A percentile compares a stretch with the other conserved stretches of the same genome.
Evolutionary conservation across 2,329 filamentous ascomycete species (phyloP).

Genomic region (Podosphaera leucotricha): DNA sequence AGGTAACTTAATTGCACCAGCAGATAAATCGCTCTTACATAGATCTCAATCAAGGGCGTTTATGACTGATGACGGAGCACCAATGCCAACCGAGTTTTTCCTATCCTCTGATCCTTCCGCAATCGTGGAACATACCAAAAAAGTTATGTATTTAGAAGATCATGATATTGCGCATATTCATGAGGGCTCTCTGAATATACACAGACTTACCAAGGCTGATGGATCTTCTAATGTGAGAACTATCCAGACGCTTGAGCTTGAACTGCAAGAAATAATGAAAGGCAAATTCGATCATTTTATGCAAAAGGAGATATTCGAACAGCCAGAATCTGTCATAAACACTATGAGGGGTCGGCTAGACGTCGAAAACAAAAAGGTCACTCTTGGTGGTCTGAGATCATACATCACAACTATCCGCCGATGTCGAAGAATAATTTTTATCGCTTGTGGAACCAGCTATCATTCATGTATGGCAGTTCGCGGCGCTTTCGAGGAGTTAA

Average conservation of each 20-base stretch:
- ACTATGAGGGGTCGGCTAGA: conserved; percentile 98
- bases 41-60: conserved; percentile 96
- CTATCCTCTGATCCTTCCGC: conserved; percentile 94
- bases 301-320: conserved; percentile 99
- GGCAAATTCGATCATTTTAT: conserved; percentile 99
- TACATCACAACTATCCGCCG: conserved; percentile 94
- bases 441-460: conserved; percentile 93
- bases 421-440: conserved; percentile 94
- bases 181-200: conserved; percentile 96
- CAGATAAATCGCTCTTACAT: conserved; percentile 95
- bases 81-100: conserved; percentile 98
- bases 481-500: conserved; percentile 91
- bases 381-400: conserved; percentile 80
- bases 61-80: conserved; percentile 93
- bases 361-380: conserved; percentile 78
- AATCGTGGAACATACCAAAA: conserved; percentile 99
- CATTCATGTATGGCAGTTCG: conserved; percentile 99
- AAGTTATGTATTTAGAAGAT: conserved; percentile 98
- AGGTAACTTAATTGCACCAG: conserved; percentile 52
- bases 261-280: conserved; percentile 99
- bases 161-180: conserved; percentile 99
- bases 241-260: conserved; percentile 95
- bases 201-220: conserved; percentile 90
- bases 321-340: conserved; percentile 97
- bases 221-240: conserved; percentile 90